Evolutionary conservation across 2,329 filamentous ascomycete genomes (phyloP).

Genomic region (Juglanconis juglandina): DNA sequence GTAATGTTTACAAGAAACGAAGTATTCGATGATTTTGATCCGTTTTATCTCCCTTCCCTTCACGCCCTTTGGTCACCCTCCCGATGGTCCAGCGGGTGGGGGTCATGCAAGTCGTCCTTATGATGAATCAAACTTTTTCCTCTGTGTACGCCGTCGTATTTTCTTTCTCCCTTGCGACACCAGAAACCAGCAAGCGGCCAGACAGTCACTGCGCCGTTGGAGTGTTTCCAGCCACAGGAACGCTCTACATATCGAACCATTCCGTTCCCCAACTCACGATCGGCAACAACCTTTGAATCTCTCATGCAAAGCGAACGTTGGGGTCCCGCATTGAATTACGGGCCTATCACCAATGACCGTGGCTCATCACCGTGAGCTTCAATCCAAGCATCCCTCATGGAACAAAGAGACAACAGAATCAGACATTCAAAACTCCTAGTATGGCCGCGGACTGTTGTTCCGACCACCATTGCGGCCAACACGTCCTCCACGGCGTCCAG

Average conservation of each 20-base stretch:
- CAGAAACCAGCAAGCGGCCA: not conserved
- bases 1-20: slow-evolving; percentile 15
- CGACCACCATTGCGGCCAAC: slow-evolving; percentile 14
- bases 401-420: not conserved
- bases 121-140: slow-evolving; percentile 2
- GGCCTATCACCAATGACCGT: not conserved
- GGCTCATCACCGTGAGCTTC: not conserved
- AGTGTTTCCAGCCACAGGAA: slow-evolving; percentile 1
- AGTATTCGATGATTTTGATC: not conserved
- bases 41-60: not conserved
- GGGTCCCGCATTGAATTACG: not conserved
- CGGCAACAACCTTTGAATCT: not conserved
- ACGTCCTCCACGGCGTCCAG: slow-evolving; percentile 17
- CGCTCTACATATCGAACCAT: slow-evolving; percentile 7
- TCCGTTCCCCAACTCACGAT: not conserved
- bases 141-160: slow-evolving; percentile 1
- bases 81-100: slow-evolving; percentile 4
- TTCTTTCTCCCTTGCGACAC: not conserved
- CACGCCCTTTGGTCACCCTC: not conserved
- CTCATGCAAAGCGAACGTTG: slow-evolving; percentile 6
- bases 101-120: slow-evolving; percentile 5
- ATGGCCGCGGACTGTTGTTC: slow-evolving; percentile 18
- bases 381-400: not conserved
- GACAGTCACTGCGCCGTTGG: not conserved
- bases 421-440: slow-evolving; percentile 3